These are phyloP conservation scores for Phyllosticta paracitricarpa DNA, from an alignment of 2,329 filamentous ascomycete genomes.

Conservation along the genomic window DNA sequence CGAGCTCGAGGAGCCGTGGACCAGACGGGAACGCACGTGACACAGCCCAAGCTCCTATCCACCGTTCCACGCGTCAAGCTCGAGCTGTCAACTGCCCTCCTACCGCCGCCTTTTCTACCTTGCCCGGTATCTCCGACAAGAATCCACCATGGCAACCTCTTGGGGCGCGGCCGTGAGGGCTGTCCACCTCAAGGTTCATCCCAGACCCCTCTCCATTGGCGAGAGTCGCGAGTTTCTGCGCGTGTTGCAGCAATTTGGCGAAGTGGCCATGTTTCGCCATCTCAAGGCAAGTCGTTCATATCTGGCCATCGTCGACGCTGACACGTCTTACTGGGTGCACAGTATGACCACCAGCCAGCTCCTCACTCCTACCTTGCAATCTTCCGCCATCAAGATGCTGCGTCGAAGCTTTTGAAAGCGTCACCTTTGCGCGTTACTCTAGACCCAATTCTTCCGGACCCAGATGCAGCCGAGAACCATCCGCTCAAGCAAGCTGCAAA, in stretches of 20 bases:
- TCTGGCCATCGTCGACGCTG: neutral
- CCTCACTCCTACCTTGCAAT: slow-evolving; percentile 38
- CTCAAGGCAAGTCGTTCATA: slow-evolving; percentile 25
- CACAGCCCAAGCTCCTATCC: neutral
- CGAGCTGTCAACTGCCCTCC: neutral
- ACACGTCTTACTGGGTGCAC: neutral
- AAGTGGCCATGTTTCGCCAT: slow-evolving; percentile 38
- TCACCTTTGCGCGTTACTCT: slow-evolving; percentile 39
- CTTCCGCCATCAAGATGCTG: slow-evolving; percentile 32
- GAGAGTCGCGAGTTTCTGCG: slow-evolving; percentile 41
- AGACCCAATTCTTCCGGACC: slow-evolving; percentile 17
- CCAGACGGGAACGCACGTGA: neutral
- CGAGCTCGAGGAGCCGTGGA: neutral
- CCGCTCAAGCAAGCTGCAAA: neutral
- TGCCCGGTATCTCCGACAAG: neutral
- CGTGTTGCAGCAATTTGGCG: slow-evolving; percentile 39
- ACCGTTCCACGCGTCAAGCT: neutral
- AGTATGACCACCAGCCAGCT: slow-evolving; percentile 28
- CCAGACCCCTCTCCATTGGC: slow-evolving; percentile 37
- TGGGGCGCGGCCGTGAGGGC: slow-evolving; percentile 24
- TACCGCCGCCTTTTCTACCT: neutral
- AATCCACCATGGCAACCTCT: neutral
- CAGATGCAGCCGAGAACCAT: slow-evolving; percentile 7
- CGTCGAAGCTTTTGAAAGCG: slow-evolving; percentile 31
- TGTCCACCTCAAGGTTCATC: slow-evolving; percentile 38